Evolutionary conservation across 768 basidiomycete species (phyloP).

Genomic region (Tricholoma flavovirens): DNA sequence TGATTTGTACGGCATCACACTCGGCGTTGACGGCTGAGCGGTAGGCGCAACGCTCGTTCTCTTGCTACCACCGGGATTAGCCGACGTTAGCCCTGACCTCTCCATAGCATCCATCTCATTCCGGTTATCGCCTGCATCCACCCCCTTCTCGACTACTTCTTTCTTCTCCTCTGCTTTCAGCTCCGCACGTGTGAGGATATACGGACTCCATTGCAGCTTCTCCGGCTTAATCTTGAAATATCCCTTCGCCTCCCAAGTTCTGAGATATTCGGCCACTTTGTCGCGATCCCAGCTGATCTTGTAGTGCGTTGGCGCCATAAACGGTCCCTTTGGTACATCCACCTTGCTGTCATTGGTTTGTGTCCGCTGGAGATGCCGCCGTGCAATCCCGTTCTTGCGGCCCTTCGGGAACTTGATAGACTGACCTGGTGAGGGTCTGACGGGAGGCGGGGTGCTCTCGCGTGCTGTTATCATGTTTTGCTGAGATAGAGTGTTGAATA

Average conservation of each 20-base stretch:
- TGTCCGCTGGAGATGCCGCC: constrained; percentile 56
- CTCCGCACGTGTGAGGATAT: constrained; percentile 38
- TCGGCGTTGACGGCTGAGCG: constrained; percentile 1
- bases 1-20: constrained; percentile 7
- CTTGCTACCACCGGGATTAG: constrained; percentile 1
- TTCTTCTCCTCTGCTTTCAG: constrained; percentile 7
- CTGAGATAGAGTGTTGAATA: constrained; percentile 65
- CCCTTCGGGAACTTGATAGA: constrained; percentile 71
- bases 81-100: background rate
- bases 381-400: constrained; percentile 57
- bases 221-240: constrained; percentile 75
- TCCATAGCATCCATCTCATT: constrained; percentile 1
- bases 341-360: constrained; percentile 43
- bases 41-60: background rate
- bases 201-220: constrained; percentile 92
- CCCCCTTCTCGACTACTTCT: constrained; percentile 14
- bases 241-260: constrained; percentile 70
- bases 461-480: constrained; percentile 68
- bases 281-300: constrained; percentile 68
- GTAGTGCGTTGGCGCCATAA: constrained; percentile 65
- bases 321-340: constrained; percentile 42
- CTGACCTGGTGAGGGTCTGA: constrained; percentile 70
- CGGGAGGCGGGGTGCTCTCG: constrained; percentile 42
- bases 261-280: constrained; percentile 59
- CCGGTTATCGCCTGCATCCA: constrained; percentile 9